phyloP scores from a whole-genome alignment of 257 asterid genomes.

The Jacaranda mimosifolia region DNA sequence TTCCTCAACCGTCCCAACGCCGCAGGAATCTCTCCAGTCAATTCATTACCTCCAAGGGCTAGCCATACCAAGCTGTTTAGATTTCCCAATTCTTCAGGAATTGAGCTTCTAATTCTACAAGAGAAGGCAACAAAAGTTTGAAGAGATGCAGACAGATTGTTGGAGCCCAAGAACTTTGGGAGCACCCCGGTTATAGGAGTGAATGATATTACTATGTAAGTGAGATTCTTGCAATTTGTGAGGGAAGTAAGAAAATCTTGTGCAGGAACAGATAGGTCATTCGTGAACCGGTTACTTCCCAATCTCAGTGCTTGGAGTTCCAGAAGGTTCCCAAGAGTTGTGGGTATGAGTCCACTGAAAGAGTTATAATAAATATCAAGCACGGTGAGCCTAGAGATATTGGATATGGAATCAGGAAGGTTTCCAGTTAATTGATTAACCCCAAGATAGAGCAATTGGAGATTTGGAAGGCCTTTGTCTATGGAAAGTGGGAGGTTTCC shows the following conservation, averaged over 20 bases:
- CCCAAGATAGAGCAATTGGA: conserved; percentile 6
- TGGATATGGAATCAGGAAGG: conserved; percentile 36
- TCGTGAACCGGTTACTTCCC: neutral
- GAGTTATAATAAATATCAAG: no score
- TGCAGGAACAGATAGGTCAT: neutral
- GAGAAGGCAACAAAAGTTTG: neutral
- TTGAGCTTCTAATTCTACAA: conserved; percentile 1
- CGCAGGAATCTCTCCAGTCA: conserved; percentile 20
- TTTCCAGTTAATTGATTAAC: conserved; percentile 23
- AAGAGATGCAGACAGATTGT: conserved; percentile 29
- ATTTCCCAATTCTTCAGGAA: conserved; percentile 33
- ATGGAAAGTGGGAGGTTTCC: neutral
- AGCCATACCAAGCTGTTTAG: conserved; percentile 25
- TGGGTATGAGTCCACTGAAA: no score
- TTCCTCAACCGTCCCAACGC: neutral
- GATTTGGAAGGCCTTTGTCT: conserved; percentile 26
- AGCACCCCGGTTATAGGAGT: conserved; percentile 25
- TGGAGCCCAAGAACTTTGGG: conserved; percentile 27
- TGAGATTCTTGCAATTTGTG: conserved; percentile 11
- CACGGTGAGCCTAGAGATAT: conserved; percentile 24
- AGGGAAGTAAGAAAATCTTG: conserved; percentile 25
- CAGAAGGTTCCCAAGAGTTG: no score
- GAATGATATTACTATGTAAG: no score
- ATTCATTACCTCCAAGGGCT: neutral
- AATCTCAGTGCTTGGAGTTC: neutral